Percentiles rank a stretch among this genome's conserved stretches.
Evolutionary conservation across 208 protist genomes (phyloP).

Genomic region (Leishmania tropica): DNA sequence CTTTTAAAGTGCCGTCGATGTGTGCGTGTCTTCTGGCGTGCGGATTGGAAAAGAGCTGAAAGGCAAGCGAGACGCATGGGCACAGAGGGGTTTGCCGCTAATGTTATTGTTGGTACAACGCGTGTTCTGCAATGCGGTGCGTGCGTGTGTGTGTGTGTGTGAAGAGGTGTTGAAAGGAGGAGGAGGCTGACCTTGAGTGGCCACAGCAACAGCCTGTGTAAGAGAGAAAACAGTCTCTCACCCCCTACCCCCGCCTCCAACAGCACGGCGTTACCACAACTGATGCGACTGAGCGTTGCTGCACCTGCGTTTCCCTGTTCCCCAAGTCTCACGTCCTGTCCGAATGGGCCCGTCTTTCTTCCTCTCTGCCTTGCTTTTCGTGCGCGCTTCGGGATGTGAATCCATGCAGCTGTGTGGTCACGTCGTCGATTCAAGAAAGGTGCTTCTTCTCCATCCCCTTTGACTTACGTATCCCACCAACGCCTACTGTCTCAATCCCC

Average conservation of each 20-base stretch:
- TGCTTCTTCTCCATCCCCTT: no score
- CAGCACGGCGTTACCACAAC: background rate
- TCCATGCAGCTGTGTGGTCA: background rate
- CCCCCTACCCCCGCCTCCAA: background rate
- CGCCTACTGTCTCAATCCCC: background rate
- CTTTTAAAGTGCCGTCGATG: background rate
- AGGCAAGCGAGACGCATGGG: background rate
- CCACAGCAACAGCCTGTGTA: background rate
- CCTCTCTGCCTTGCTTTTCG: background rate
- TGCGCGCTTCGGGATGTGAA: background rate
- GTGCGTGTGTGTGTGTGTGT: background rate
- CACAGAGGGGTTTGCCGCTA: background rate
- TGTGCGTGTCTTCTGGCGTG: background rate
- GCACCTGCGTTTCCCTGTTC: background rate
- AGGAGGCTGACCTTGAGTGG: background rate
- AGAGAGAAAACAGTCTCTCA: background rate
- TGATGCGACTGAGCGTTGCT: background rate
- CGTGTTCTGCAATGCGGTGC: background rate
- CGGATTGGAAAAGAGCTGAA: background rate
- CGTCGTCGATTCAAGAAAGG: background rate
- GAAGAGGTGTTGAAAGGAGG: background rate
- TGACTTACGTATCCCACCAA: background rate
- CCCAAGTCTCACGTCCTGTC: background rate
- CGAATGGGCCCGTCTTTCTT: background rate
- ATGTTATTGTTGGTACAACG: background rate